Percentiles rank a stretch among this genome's conserved stretches.
These are phyloP conservation scores for Drechslerella stenobrocha DNA, from an alignment of 2,329 filamentous ascomycete genomes.

Conservation along the genomic window DNA sequence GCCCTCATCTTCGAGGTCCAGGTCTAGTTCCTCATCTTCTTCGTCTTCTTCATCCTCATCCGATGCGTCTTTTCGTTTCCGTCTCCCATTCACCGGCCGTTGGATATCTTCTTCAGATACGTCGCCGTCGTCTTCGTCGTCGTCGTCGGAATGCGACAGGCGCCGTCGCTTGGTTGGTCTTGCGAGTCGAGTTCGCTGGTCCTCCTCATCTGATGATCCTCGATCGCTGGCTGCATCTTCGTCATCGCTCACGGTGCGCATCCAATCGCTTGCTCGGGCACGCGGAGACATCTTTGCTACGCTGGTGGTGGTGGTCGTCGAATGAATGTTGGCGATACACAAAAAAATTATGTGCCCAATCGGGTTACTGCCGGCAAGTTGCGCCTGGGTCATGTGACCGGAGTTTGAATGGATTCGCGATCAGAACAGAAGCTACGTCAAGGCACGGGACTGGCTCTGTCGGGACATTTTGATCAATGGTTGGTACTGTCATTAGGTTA, in stretches of 20 bases:
- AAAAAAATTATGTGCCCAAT: slow-evolving; percentile 6
- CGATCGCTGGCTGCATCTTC: slow-evolving; percentile 11
- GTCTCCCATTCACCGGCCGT: slow-evolving; percentile 24
- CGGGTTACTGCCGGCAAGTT: too few relatives aligned
- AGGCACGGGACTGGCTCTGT: not conserved
- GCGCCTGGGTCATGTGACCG: too few relatives aligned
- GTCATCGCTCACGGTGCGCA: slow-evolving; percentile 27
- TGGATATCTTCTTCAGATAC: slow-evolving; percentile 41
- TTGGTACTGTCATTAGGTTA: too few relatives aligned
- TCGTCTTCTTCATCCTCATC: slow-evolving; percentile 18
- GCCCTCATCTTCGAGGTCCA: slow-evolving; percentile 50
- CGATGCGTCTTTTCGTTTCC: slow-evolving; percentile 8
- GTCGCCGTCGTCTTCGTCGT: slow-evolving; percentile 30
- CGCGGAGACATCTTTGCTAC: slow-evolving; percentile 29
- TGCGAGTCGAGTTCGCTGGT: slow-evolving; percentile 21
- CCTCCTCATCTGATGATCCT: slow-evolving; percentile 36
- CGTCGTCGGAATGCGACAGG: slow-evolving; percentile 34
- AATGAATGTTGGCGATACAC: slow-evolving; percentile 1
- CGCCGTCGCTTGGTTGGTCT: slow-evolving; percentile 43
- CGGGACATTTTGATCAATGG: too few relatives aligned
- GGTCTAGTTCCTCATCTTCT: slow-evolving; percentile 54
- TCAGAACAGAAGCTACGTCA: too few relatives aligned
- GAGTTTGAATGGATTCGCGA: too few relatives aligned
- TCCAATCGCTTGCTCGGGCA: slow-evolving; percentile 46
- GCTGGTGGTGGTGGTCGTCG: not conserved